These are phyloP conservation scores for Collybiopsis confluens DNA, from an alignment of 768 basidiomycete species.

Conservation along the genomic window DNA sequence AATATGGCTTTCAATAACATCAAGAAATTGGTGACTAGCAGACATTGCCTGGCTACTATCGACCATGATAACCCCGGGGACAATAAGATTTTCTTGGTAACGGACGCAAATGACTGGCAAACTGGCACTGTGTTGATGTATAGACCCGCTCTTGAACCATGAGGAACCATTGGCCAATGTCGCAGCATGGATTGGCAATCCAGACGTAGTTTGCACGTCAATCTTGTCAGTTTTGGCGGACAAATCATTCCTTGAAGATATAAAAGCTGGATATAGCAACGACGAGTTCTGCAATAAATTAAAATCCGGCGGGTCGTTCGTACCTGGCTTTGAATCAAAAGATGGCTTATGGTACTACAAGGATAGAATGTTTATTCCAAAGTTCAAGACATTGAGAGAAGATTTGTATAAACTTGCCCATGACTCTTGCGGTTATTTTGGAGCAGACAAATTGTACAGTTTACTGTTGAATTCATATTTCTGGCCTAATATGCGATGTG, in stretches of 20 bases:
- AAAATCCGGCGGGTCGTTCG: background rate
- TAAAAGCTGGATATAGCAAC: background rate
- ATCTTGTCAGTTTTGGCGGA: background rate
- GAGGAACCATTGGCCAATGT: conserved; percentile 21
- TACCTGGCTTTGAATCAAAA: background rate
- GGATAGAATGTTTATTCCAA: background rate
- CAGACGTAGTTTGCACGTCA: background rate
- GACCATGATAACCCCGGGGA: conserved; percentile 24
- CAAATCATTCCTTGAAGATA: background rate
- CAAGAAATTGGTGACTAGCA: conserved; percentile 21
- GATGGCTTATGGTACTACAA: background rate
- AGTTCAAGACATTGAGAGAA: background rate
- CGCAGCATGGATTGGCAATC: background rate
- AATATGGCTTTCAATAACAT: conserved; percentile 26
- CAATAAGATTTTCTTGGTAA: conserved; percentile 27
- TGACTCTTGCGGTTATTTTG: background rate
- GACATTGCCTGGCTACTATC: conserved; percentile 24
- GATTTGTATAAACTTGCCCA: background rate
- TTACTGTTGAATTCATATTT: conserved; percentile 9
- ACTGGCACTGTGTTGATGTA: conserved; percentile 22
- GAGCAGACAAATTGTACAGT: conserved; percentile 13
- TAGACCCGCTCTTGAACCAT: conserved; percentile 18
- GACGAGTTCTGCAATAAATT: background rate
- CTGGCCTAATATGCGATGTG: conserved; percentile 17
- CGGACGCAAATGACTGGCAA: conserved; percentile 22